A percentile compares a stretch with the other conserved stretches of the same genome.
phyloP scores from a whole-genome alignment of 495 filamentous ascomycete genomes.

The Penicillium mononematosum region DNA sequence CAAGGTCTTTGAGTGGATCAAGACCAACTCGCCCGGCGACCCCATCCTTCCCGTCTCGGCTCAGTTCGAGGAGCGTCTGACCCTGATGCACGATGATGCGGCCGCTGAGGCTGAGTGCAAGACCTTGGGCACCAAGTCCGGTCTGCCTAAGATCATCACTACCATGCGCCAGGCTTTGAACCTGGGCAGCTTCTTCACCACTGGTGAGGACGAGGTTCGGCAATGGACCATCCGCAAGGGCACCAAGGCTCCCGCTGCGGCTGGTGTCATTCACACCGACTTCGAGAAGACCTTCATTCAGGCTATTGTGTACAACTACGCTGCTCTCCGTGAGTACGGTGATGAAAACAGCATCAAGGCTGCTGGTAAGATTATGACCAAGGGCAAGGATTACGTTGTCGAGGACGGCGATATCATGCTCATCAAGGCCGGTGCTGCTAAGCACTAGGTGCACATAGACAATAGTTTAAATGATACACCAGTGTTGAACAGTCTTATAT shows the following conservation, averaged over 20 bases:
- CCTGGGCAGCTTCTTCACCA: conserved; percentile 95
- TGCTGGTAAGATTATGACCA: conserved; percentile 95
- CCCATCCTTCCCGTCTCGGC: conserved; percentile 92
- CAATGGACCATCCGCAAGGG: conserved; percentile 98
- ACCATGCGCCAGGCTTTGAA: conserved; percentile 91
- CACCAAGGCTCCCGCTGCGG: conserved; percentile 94
- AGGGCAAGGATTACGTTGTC: conserved; percentile 93
- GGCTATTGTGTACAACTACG: conserved; percentile 84
- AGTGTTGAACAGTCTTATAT: conserved; percentile 6
- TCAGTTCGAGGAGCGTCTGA: conserved; percentile 87
- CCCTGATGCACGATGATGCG: conserved; percentile 70
- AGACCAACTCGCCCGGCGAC: conserved; percentile 81
- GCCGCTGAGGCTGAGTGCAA: conserved; percentile 87
- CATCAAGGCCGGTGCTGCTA: conserved; percentile 95
- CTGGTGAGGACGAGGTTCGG: conserved; percentile 91
- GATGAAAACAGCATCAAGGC: conserved; percentile 88
- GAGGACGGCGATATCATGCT: conserved; percentile 62
- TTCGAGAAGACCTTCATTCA: conserved; percentile 99
- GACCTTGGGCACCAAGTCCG: conserved; percentile 79
- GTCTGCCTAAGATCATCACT: conserved; percentile 88
- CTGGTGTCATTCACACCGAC: conserved; percentile 97
- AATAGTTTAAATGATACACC: conserved; percentile 24
- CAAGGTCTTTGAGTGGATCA: conserved; percentile 91
- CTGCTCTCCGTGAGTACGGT: conserved; percentile 73
- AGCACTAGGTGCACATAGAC: conserved; percentile 51